Evolutionary conservation across 371 early-diverging fungal species (phyloP), one percentile per base, ranked within the genome.

Genomic region (Rhizopus sp.): DNA sequence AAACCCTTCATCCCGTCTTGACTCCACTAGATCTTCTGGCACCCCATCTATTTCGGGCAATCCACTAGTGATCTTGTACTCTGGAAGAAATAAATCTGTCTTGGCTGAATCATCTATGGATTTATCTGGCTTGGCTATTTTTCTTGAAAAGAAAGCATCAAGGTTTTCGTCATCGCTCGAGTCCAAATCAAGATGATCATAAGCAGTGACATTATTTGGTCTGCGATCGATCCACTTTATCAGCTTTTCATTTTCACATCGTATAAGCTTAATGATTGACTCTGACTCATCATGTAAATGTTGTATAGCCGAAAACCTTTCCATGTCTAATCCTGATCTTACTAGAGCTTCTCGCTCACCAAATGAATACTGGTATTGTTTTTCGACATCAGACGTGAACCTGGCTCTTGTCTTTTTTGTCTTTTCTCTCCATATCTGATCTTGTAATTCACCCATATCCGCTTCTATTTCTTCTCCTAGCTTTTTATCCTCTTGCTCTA

Each of bases 331-430:
- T 0, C 81, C 58, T 3, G 75, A 76, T 30, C 87, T 69, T 9
- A 68, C 59, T 10, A 85, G 33, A 0, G 84, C 85, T 23, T 72
- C 55, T 42, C 75, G 70, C 2, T 85, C 81, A n/a, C 72, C 69
- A 60, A 87, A 87, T 4, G 80, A 70, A 37, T 76, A 69, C 16
- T 77, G 77, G 39, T 73, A 69, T 53, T 85, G 84, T 31, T 73
- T 78, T 41, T 83, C 80, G 4, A 81, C 65, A 23, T 72, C 69
- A 8, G 77, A 66, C 68, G 75, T 75, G 6, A 81, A 53, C 54
- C 72, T 80, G 9, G 83, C 86, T 44, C 86, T 69, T 5, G 78
- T 79, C 47, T 77, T 81, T 56, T 83, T 80, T 3, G 88, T 88
- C 49, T 76, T 70, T 16, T 83, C 82, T 56, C 77, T 80, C 88